Evolutionary conservation across 257 asterid species (phyloP).

Genomic region (Scutellaria minor): DNA sequence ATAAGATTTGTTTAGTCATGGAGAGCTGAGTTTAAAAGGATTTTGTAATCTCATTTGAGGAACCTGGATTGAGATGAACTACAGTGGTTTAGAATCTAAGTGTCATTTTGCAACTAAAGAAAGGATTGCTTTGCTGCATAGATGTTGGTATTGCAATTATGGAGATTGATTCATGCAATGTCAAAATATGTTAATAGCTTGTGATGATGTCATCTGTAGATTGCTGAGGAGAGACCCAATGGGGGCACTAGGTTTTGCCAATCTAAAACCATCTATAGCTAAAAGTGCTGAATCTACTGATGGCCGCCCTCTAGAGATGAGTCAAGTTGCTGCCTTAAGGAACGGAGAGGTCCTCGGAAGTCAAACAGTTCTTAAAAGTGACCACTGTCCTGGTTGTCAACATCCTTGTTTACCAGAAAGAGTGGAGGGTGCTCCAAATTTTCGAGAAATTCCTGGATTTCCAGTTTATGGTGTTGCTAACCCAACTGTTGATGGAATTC

Average conservation of each 20-base stretch:
- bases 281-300: constrained; percentile 57
- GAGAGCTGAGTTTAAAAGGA: constrained; percentile 13
- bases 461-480: constrained; percentile 98
- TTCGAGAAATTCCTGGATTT: constrained; percentile 91
- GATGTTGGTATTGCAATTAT: constrained; percentile 21
- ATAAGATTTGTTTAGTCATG: constrained; percentile 33
- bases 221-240: constrained; percentile 95
- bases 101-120: background rate
- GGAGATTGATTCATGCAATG: constrained; percentile 18
- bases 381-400: constrained; percentile 97
- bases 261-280: constrained; percentile 49
- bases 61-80: constrained; percentile 28
- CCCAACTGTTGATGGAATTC: constrained; percentile 90
- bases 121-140: constrained; percentile 15
- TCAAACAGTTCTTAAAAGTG: constrained; percentile 98
- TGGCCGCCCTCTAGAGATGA: constrained; percentile 82
- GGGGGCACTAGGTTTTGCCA: constrained; percentile 96
- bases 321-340: constrained; percentile 92
- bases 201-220: constrained; percentile 52
- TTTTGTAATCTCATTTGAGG: constrained; percentile 33
- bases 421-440: constrained; percentile 98
- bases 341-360: constrained; percentile 97
- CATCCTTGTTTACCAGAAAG: constrained; percentile 83
- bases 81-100: constrained; percentile 19
- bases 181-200: constrained; percentile 30